A percentile compares a stretch with the other conserved stretches of the same genome.
These are phyloP conservation scores for Rhizoclosmatium sp. DNA, from an alignment of 192 early-diverging fungal genomes.

Conservation along the genomic window DNA sequence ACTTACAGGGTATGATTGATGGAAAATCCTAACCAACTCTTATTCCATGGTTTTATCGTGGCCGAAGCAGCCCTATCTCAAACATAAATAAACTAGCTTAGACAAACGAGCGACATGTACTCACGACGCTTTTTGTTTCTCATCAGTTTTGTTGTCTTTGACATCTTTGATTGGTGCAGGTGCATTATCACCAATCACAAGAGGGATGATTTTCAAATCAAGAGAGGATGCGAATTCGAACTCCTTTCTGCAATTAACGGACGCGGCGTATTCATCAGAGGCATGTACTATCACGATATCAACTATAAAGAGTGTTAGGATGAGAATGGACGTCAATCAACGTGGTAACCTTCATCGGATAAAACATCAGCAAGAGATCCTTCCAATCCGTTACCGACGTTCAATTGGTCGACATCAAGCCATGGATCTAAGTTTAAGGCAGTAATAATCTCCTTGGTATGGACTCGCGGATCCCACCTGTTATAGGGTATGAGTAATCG, in stretches of 20 bases:
- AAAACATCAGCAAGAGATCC: constrained; percentile 17
- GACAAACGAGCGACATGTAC: too few relatives aligned
- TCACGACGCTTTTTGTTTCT: too few relatives aligned
- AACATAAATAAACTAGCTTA: too few relatives aligned
- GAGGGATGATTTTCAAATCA: constrained; percentile 17
- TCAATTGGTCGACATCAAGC: constrained; percentile 30
- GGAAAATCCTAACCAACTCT: constrained; percentile 20
- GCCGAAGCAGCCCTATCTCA: background rate
- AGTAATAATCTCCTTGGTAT: constrained; percentile 8
- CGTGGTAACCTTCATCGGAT: constrained; percentile 19
- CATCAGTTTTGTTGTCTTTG: too few relatives aligned
- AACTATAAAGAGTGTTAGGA: constrained; percentile 2
- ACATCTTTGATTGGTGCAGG: background rate
- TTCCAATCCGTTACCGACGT: constrained; percentile 1
- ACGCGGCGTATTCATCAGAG: constrained; percentile 29
- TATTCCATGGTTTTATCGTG: constrained; percentile 20
- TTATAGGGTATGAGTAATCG: background rate
- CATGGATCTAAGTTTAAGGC: constrained; percentile 5
- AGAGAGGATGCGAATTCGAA: constrained; percentile 25
- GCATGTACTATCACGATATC: constrained; percentile 18
- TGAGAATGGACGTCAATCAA: background rate
- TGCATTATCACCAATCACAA: constrained; percentile 11
- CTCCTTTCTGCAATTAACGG: constrained; percentile 28
- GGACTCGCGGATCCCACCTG: constrained; percentile 28
- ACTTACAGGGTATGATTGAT: constrained; percentile 19